These are phyloP conservation scores for Babesia gibsoni DNA, from an alignment of 169 alveolate genomes.

Conservation along the genomic window DNA sequence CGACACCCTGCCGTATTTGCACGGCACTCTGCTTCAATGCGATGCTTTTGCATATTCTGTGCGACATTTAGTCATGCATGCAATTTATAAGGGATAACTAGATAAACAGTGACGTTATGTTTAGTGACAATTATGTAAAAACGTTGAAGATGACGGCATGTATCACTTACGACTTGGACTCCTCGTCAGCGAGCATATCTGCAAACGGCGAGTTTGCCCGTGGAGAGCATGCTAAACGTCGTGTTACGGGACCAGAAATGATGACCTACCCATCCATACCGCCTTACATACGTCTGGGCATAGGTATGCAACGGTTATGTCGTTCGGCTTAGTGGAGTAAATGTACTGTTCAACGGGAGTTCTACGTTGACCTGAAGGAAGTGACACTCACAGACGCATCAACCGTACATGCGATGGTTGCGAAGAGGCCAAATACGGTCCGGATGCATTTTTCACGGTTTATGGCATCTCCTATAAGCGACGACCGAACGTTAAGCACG, in stretches of 20 bases:
- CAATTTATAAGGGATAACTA: too few species aligned
- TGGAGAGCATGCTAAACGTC: constrained; percentile 51
- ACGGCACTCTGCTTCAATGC: constrained; percentile 39
- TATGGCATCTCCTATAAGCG: constrained; percentile 29
- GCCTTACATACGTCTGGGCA: constrained; percentile 27
- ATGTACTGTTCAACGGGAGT: constrained; percentile 28
- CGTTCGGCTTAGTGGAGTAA: background rate
- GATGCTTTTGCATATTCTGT: constrained; percentile 51
- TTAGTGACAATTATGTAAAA: too few species aligned
- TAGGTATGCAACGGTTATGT: constrained; percentile 35
- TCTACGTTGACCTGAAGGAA: constrained; percentile 8
- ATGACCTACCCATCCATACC: constrained; percentile 48
- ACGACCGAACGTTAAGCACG: constrained; percentile 17
- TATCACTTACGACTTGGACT: constrained; percentile 39
- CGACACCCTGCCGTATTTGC: constrained; percentile 33
- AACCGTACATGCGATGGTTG: constrained; percentile 36
- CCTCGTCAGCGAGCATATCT: constrained; percentile 55
- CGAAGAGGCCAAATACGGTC: constrained; percentile 46
- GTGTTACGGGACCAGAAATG: too few species aligned
- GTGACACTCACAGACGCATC: background rate
- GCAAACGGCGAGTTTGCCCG: constrained; percentile 28
- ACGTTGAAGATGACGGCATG: too few species aligned
- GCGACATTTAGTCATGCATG: too few species aligned
- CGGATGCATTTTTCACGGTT: constrained; percentile 49
- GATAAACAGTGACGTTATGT: too few species aligned